A percentile compares a stretch with the other conserved stretches of the same genome.
Evolutionary conservation across 768 basidiomycete genomes (phyloP).

Genomic region (Pisolithus albus): DNA sequence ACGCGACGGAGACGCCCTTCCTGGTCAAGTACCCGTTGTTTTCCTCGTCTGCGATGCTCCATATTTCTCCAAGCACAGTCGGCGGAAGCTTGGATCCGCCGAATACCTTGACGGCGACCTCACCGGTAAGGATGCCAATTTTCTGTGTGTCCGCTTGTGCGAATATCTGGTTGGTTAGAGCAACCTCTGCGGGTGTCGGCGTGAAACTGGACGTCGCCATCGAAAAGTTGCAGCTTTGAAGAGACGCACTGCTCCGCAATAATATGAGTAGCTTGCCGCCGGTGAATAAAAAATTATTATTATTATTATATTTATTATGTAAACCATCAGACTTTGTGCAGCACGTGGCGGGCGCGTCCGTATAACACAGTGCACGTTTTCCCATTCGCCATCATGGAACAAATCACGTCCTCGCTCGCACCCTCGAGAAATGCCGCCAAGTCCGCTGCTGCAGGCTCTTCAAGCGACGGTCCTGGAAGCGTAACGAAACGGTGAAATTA

Average conservation of each 20-base stretch:
- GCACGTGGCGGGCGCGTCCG: conserved; percentile 29
- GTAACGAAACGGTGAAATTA: conserved; percentile 69
- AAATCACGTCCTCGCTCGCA: conserved; percentile 56
- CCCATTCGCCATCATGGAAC: conserved; percentile 47
- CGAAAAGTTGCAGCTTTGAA: neutral
- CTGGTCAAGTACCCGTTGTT: conserved; percentile 90
- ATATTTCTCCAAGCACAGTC: conserved; percentile 81
- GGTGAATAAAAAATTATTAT: neutral
- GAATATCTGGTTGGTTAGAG: conserved; percentile 70
- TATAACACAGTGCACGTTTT: neutral
- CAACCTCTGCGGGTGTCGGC: conserved; percentile 42
- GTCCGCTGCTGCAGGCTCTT: conserved; percentile 43
- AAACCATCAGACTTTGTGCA: neutral
- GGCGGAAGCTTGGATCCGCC: conserved; percentile 76
- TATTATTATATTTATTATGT: neutral
- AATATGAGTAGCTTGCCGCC: neutral
- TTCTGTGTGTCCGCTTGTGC: conserved; percentile 67
- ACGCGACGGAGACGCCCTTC: conserved; percentile 79
- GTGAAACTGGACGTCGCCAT: conserved; percentile 38
- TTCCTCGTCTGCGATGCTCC: conserved; percentile 86
- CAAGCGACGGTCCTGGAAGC: conserved; percentile 60
- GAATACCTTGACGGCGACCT: conserved; percentile 84
- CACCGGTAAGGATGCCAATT: conserved; percentile 81
- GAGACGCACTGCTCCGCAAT: neutral
- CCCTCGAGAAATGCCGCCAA: conserved; percentile 55